Evolutionary conservation across 78 protist species (phyloP).

Genomic region (Protostelium mycophagum): DNA sequence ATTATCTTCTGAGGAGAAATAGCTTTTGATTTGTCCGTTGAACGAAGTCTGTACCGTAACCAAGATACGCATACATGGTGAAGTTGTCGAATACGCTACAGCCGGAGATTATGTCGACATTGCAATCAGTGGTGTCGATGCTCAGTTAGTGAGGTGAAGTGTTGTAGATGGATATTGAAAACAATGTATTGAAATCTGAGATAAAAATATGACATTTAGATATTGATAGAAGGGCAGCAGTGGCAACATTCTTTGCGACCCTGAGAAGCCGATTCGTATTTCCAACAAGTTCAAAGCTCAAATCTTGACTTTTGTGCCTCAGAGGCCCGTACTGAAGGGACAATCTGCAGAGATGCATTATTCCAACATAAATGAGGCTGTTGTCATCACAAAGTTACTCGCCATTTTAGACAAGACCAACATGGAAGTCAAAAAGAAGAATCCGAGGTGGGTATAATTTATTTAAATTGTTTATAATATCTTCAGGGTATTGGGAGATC

Average conservation of each 20-base stretch:
- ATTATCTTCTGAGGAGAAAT: background rate
- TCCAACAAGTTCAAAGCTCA: slow-evolving; percentile 41
- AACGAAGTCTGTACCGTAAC: slow-evolving; percentile 48
- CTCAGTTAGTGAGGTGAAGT: background rate
- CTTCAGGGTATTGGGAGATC: slow-evolving; percentile 1
- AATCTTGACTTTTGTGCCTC: slow-evolving; percentile 45
- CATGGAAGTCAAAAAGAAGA: slow-evolving; percentile 31
- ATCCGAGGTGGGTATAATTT: slow-evolving; percentile 35
- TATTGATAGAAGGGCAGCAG: slow-evolving; percentile 10
- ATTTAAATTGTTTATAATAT: background rate
- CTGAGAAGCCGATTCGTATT: slow-evolving; percentile 40
- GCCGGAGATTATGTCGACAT: slow-evolving; percentile 80
- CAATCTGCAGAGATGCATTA: slow-evolving; percentile 36
- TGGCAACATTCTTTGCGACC: slow-evolving; percentile 59
- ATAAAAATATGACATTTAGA: background rate
- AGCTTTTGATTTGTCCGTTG: slow-evolving; percentile 44
- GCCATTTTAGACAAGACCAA: slow-evolving; percentile 14
- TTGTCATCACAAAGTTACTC: slow-evolving; percentile 9
- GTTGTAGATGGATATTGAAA: too few species aligned
- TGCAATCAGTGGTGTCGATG: background rate
- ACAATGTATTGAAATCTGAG: too few species aligned
- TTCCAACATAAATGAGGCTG: slow-evolving; percentile 44
- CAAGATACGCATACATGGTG: background rate
- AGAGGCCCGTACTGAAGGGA: slow-evolving; percentile 45
- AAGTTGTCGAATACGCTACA: slow-evolving; percentile 36